phyloP scores from a whole-genome alignment of 352 stramenopile species.

The Phytophthora palmivora region DNA sequence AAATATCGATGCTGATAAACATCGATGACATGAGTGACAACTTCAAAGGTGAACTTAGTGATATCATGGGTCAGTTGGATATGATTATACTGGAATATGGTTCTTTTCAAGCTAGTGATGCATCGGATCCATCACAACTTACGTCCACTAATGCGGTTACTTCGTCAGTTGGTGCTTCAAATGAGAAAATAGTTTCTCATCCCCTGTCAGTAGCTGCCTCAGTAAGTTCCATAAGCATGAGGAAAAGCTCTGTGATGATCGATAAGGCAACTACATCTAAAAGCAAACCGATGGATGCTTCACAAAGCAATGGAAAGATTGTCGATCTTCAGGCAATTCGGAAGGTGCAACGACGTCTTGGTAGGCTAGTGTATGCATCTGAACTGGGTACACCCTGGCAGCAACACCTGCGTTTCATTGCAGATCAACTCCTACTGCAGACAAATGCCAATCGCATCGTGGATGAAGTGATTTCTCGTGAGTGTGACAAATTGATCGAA shows the following conservation, averaged over 20 bases:
- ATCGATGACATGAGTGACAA: conserved; percentile 58
- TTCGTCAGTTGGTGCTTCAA: conserved; percentile 12
- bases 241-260: conserved; percentile 20
- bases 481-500: conserved; percentile 65
- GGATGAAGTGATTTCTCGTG: conserved; percentile 55
- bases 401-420: conserved; percentile 54
- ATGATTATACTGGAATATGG: conserved; percentile 47
- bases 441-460: conserved; percentile 71
- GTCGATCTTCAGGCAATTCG: conserved; percentile 83
- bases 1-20: conserved; percentile 57
- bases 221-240: conserved; percentile 18
- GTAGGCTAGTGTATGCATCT: conserved; percentile 72
- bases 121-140: neutral
- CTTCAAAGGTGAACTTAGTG: conserved; percentile 65
- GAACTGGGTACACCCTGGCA: conserved; percentile 67
- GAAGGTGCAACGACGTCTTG: conserved; percentile 80
- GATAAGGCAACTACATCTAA: conserved; percentile 11
- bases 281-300: conserved; percentile 11
- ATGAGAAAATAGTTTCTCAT: conserved; percentile 4
- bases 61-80: conserved; percentile 54
- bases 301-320: conserved; percentile 6
- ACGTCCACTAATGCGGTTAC: neutral
- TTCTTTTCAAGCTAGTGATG: conserved; percentile 15
- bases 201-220: neutral
- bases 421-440: conserved; percentile 68